Evolutionary conservation across 2,329 filamentous ascomycete genomes (phyloP), one percentile per base, ranked within the genome.

Genomic region (Claviceps sorghi): DNA sequence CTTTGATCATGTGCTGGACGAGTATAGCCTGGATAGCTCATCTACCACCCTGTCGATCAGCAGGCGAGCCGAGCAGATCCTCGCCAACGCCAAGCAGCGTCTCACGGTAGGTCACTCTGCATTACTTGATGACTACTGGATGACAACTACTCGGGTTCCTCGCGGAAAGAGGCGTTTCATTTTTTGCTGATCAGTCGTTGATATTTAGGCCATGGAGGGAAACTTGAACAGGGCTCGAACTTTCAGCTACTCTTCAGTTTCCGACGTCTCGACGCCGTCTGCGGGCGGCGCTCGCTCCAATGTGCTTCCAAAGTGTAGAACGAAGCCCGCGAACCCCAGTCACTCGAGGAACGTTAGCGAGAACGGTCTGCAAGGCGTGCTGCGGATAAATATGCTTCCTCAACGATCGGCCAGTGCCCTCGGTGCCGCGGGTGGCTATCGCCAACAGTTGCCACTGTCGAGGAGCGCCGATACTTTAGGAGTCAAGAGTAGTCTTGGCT

Each of bases 81-180:
- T 97, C 52, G 88, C 89, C 52, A 95, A 95, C 68, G 91, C 91
- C 34, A 96, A 96, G 71, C 84, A 82, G 65, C 78, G 89, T 59
- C 74, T 97, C 55, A 93, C 87, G 63, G 88, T 94, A 75, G 66
- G 86, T 69, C 40, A 11, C 22, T 30, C 38, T 8, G 15, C 34
- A 43, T 15, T 34, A 10, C 21, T 45, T 10, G 4, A 19, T 17
- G 10, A 46, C 15, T 29, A 17, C 30, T 46, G 13, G 26, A 5
- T 29, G 11, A 10, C 29, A 52, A 34, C 13, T 40, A 32, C 30
- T 9, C n/a, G 19, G 41, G 8, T 11, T n/a, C 19, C 38, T 36
- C 40, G 19, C 11, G 10, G 15, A 22, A n/a, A 13, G 7, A 15
- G 11, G 22, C 2, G 38, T 17, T 19, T 29, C 32, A 30, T 5